These are phyloP conservation scores for Saccharum officinarum DNA, from an alignment of 176 grass and related monocot genomes.

Conservation along the genomic window DNA sequence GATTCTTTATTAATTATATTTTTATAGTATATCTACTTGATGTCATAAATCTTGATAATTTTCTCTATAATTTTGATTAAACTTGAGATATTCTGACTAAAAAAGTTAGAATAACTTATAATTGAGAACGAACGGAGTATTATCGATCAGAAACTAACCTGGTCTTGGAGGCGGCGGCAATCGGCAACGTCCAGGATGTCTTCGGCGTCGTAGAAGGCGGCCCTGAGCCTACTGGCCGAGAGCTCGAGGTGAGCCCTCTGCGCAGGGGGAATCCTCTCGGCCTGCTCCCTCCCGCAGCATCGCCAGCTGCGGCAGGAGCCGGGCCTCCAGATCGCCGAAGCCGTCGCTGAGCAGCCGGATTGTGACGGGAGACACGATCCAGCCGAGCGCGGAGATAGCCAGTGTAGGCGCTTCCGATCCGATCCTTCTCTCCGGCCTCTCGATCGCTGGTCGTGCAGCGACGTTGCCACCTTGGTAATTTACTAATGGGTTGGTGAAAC, in stretches of 20 bases:
- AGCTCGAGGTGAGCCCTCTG: neutral
- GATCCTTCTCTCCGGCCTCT: too few species aligned
- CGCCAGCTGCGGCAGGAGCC: neutral
- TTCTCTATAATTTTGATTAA: too few species aligned
- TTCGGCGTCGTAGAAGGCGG: neutral
- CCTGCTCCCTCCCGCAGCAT: neutral
- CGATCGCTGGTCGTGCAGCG: too few species aligned
- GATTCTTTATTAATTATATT: too few species aligned
- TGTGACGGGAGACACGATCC: neutral
- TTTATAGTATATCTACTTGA: too few species aligned
- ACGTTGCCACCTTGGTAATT: too few species aligned
- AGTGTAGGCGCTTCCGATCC: too few species aligned
- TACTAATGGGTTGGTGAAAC: too few species aligned
- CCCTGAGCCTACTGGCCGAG: neutral
- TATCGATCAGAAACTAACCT: neutral
- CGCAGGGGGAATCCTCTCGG: neutral
- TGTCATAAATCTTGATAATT: too few species aligned
- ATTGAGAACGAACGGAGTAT: too few species aligned
- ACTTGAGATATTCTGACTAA: too few species aligned
- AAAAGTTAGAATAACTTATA: too few species aligned
- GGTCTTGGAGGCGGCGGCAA: neutral
- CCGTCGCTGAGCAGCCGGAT: neutral
- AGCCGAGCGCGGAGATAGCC: neutral
- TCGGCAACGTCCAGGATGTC: conserved; percentile 2
- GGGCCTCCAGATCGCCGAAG: neutral